These are phyloP conservation scores for Flaveria linearis DNA, from an alignment of 129 eudicot genomes.

Conservation along the genomic window DNA sequence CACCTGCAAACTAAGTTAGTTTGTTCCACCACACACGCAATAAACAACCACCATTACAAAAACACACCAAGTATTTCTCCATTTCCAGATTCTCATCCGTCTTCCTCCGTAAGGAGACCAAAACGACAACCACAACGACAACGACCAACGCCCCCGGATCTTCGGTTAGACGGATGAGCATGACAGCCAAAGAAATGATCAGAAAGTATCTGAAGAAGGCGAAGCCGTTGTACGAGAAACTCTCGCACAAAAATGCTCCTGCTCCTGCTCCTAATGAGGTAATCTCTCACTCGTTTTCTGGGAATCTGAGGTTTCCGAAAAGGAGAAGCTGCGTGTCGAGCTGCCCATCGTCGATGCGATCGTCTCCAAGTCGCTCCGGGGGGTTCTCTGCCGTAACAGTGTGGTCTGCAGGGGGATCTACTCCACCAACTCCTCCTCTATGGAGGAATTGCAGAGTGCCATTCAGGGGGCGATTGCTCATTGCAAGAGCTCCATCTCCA, in stretches of 20 bases:
- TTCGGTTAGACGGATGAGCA: constrained; percentile 38
- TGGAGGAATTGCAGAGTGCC: constrained; percentile 90
- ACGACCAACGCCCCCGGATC: constrained; percentile 23
- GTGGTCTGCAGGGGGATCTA: constrained; percentile 16
- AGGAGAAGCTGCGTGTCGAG: constrained; percentile 59
- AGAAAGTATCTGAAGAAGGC: constrained; percentile 74
- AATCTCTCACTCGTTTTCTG: constrained; percentile 61
- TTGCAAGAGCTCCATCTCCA: constrained; percentile 67
- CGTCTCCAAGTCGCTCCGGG: constrained; percentile 83
- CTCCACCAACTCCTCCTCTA: constrained; percentile 50
- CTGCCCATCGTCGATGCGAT: constrained; percentile 89
- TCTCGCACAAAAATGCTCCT: constrained; percentile 47
- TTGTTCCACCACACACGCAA: too few species aligned
- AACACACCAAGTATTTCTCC: constrained; percentile 45
- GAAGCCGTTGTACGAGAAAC: constrained; percentile 73
- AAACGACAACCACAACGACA: background rate
- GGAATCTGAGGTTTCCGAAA: constrained; percentile 54
- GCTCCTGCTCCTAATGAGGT: background rate
- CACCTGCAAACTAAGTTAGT: constrained; percentile 13
- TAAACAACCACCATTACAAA: background rate
- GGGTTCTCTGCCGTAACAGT: constrained; percentile 33
- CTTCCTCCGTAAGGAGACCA: constrained; percentile 38
- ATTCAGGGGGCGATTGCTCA: constrained; percentile 93
- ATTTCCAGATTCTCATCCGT: constrained; percentile 66
- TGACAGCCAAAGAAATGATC: constrained; percentile 35